A percentile compares a stretch with the other conserved stretches of the same genome.
phyloP scores from a whole-genome alignment of 768 basidiomycete species.

The Plicaturopsis crispa region DNA sequence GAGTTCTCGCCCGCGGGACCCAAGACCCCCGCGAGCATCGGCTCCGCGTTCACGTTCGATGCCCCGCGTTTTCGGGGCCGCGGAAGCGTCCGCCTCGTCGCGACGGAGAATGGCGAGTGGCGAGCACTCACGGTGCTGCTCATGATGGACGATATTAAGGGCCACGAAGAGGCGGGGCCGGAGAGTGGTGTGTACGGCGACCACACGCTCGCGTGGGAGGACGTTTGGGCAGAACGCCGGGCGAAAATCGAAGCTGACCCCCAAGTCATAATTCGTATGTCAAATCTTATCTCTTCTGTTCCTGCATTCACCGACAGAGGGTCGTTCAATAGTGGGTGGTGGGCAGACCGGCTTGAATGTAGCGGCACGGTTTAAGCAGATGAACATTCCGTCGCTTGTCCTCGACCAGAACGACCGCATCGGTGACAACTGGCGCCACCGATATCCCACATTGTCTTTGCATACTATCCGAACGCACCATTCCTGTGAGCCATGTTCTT shows the following conservation, averaged over 20 bases:
- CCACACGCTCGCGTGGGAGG: slow-evolving; percentile 11
- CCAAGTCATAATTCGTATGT: slow-evolving; percentile 17
- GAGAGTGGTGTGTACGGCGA: slow-evolving; percentile 10
- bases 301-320: no score
- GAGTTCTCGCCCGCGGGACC: slow-evolving; percentile 7
- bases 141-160: slow-evolving; percentile 12
- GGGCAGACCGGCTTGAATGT: slow-evolving; percentile 36
- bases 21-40: slow-evolving; percentile 5
- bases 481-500: slow-evolving; percentile 12
- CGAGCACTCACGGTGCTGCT: slow-evolving; percentile 13
- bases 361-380: slow-evolving; percentile 33
- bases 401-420: slow-evolving; percentile 26
- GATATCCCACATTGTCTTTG: slow-evolving; percentile 33
- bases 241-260: slow-evolving; percentile 11
- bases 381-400: slow-evolving; percentile 29
- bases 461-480: slow-evolving; percentile 22
- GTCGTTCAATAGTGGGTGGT: slow-evolving; percentile 29
- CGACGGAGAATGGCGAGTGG: slow-evolving; percentile 8
- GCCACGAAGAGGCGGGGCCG: slow-evolving; percentile 13
- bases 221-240: slow-evolving; percentile 8
- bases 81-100: slow-evolving; percentile 11
- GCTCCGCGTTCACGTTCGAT: slow-evolving; percentile 13
- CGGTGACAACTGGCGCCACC: slow-evolving; percentile 35
- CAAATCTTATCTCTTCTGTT: no score
- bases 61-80: slow-evolving; percentile 9